Evolutionary conservation across 768 basidiomycete species (phyloP), one percentile per base, ranked within the genome.

Genomic region (Psilocybe subaeruginosa): DNA sequence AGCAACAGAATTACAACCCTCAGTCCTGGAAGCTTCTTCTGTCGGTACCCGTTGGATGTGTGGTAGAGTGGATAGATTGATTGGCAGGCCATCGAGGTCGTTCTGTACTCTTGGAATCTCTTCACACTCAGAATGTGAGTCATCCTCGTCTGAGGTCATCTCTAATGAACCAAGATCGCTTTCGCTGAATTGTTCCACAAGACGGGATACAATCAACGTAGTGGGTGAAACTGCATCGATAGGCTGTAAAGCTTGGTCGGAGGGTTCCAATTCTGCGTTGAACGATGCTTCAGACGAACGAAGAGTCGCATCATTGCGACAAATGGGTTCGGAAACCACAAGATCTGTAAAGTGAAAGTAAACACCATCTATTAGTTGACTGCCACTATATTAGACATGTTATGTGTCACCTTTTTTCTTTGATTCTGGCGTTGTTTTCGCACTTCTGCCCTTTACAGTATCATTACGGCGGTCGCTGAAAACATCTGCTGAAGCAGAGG

Each of bases 131-230:
- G 59, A 52, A 14, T 61, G 60, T 5, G 56, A 48, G 31, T 59
- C 43, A 7, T 54, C 62, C n/a, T 41, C 49, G 16, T 59, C 60
- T 31, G n/a, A 43, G 5, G 48, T 60, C 56, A 57, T 62, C 46
- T 66, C 63, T 11, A 66, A 59, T 8, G 63, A 64, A 30, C 51
- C 56, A 54, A 45, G 27, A 58, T 61, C 48, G 16, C 54, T 51
- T 56, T 56, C 46, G 59, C 62, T 52, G 50, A 59, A 58, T 30
- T 45, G 30, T 50, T 58, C 56, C 2, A 49, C n/a, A 9, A 45
- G 49, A 23, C 60, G 49, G 23, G 60, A 43, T 7, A 56, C 39
- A 29, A 41, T 30, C 17, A n/a, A 14, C 29, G 41, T 16, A 23
- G 43, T 52, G 16, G 55, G 31, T 3, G 51, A 50, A 27, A 33